Conservation (phyloP, 2,329 filamentous ascomycete genomes). For the Lasiodiplodia gonubiensis region DNA sequence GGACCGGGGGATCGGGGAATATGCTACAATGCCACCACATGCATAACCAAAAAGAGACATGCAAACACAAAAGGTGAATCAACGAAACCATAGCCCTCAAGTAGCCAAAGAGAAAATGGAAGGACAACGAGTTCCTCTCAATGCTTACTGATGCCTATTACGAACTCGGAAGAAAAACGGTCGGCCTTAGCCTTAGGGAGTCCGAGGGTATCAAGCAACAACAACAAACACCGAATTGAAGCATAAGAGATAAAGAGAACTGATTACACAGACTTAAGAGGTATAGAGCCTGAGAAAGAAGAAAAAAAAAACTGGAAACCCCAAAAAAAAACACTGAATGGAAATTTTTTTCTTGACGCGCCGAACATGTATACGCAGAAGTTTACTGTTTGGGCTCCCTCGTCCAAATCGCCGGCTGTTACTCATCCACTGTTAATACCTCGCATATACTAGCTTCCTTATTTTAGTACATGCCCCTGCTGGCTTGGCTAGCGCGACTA, state of each 20-base stretch:
- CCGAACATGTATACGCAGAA: slow-evolving; percentile 3
- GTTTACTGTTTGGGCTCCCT: background rate
- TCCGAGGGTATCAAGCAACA: slow-evolving; percentile 27
- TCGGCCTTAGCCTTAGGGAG: background rate
- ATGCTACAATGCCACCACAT: slow-evolving; percentile 16
- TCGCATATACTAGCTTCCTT: background rate
- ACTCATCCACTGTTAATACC: background rate
- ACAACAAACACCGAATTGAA: slow-evolving; percentile 5
- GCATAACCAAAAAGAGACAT: background rate
- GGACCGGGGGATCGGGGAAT: background rate
- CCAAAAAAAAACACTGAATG: background rate
- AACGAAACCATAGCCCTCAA: background rate
- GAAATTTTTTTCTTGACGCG: slow-evolving; percentile 8
- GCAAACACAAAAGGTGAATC: background rate
- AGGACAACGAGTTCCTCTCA: background rate
- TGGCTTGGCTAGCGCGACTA: slow-evolving; percentile 44
- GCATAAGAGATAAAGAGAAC: background rate
- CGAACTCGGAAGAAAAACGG: slow-evolving; percentile 22
- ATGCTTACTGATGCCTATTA: slow-evolving; percentile 21
- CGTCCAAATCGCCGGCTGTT: background rate
- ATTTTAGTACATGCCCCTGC: slow-evolving; percentile 29
- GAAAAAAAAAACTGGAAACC: background rate
- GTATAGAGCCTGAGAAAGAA: slow-evolving; percentile 20
- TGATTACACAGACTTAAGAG: slow-evolving; percentile 24
- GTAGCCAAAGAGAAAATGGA: background rate